phyloP scores from a whole-genome alignment of 2,329 filamentous ascomycete species.

The Fusarium sp. region DNA sequence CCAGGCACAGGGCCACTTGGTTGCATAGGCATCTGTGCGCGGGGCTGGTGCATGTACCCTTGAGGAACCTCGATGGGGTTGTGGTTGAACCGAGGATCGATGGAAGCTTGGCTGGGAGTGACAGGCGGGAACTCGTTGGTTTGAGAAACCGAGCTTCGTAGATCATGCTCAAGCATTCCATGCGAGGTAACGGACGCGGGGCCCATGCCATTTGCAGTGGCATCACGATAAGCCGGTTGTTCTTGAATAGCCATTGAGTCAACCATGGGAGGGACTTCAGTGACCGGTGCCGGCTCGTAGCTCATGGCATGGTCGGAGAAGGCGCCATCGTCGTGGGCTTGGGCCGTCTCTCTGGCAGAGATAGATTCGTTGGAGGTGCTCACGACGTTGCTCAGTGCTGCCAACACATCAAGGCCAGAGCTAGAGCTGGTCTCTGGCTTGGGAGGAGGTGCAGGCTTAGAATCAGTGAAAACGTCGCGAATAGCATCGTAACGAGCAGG shows the following conservation, averaged over 20 bases:
- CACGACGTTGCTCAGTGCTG: slow-evolving; percentile 51
- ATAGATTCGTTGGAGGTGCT: slow-evolving; percentile 41
- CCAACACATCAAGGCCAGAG: slow-evolving; percentile 49
- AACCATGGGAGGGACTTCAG: slow-evolving; percentile 17
- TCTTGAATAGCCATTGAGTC: slow-evolving; percentile 20
- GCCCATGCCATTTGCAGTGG: slow-evolving; percentile 13
- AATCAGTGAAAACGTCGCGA: slow-evolving; percentile 56
- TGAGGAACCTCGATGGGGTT: slow-evolving; percentile 42
- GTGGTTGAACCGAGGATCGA: slow-evolving; percentile 41
- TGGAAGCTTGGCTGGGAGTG: slow-evolving; percentile 38
- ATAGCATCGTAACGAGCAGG: slow-evolving; percentile 53
- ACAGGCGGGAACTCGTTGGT: slow-evolving; percentile 40
- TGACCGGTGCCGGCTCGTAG: slow-evolving; percentile 23
- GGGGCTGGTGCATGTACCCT: slow-evolving; percentile 43
- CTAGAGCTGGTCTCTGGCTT: slow-evolving; percentile 39
- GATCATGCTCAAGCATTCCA: slow-evolving; percentile 34
- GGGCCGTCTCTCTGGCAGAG: slow-evolving; percentile 7
- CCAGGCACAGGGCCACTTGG: slow-evolving; percentile 40
- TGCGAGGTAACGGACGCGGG: slow-evolving; percentile 9
- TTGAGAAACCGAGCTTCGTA: slow-evolving; percentile 39
- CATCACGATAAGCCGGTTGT: slow-evolving; percentile 24
- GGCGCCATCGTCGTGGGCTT: slow-evolving; percentile 7
- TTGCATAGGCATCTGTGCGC: slow-evolving; percentile 42
- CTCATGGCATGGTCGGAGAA: slow-evolving; percentile 10
- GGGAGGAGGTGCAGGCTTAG: slow-evolving; percentile 48